Evolutionary conservation across 441 rosid genomes (phyloP), one percentile per base, ranked within the genome.

Genomic region (Populus tomentosa): DNA sequence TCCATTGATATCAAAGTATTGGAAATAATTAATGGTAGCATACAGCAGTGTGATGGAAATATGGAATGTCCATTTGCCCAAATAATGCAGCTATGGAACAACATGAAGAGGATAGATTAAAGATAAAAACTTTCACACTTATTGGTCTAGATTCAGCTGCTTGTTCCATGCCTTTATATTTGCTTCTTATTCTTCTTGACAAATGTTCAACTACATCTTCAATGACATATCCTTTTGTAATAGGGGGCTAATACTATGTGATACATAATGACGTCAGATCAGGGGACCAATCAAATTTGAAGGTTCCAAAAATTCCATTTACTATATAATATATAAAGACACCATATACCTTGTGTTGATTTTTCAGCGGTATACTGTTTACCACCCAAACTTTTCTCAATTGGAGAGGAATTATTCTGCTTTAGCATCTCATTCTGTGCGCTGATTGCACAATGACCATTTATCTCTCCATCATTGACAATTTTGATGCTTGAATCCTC

Each of bases 391-490:
- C 80, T 84, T 87, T 85, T 90, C 87, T 83, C 88, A 67, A 80
- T 67, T 7, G 69, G 80, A 73, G 85, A 83, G 83, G 80, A 77
- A 77, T 76, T 77, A 76, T 71, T 84, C 26, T 80, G 89, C 75
- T 74, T 84, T 26, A 80, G 88, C 75, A 79, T 40, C 78, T 82
- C 89, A 79, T 81, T 87, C 59, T 69, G 82, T 38, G 86, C 80
- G 80, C 78, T 82, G 35, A 76, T 76, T 59, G 73, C 74, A 82
- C 74, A 82, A 67, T 82, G 75, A 83, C 78, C 84, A 73, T 75
- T 83, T 35, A 83, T 82, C 83, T 92, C 98, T 77, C 84, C 92
- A 80, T 90, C 91, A 85, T 92, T 92, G 61, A 85, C 84, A 67
- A 87, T 81, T 79, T 92, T 87, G 77, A 90, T 82, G 83, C 85